Base-by-base conservation (phyloP, 2,329 filamentous ascomycete species). In the Bertia moriformis region DNA sequence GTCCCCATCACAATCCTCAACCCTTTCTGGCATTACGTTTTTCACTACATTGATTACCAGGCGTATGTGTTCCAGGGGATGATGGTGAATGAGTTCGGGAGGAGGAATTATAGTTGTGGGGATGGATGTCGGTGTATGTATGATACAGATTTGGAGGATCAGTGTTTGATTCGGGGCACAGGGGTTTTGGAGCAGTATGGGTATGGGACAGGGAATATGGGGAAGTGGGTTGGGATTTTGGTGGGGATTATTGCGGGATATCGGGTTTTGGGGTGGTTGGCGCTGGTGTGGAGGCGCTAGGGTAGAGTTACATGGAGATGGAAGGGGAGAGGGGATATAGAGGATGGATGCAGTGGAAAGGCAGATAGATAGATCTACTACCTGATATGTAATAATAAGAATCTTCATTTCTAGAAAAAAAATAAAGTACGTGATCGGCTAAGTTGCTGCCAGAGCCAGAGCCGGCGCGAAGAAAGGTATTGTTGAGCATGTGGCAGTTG, bases 1-100 rank as follows among this genome's bases (percentile, higher is more conserved):
- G 84, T 93, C 2, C 69, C 74, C 3, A 74, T 78, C 3, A 71
- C 64, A 1, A 71, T 78, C 2, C 66, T 93, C 30, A 93, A 93
- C 55, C 73, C 71, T 2, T 93, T 93, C 48, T 93, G 83, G 76
- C 73, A 77, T 55, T 91, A 93, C 49, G 83, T 83, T 4, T 91
- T 91, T 49, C 81, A 88, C 53, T 93, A 88, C 56, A 88, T 88
- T 51, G 83, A 93, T 54, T 93, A 93, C 51, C 84, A 89, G 54
- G 65, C 67, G 32, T 93, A 88, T 49, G 85, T 93, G 3, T 93
- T 93, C 53, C 75, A 89, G 52, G 85, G 83, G 13, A 91, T 93
- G 85, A 91, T 93, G 83, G 77, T 89, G 39, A 93, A 91, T 51
- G 83, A 93, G 60, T 91, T 93, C 54, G 62, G 0, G 33, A 41